Conservation (phyloP, 2,329 filamentous ascomycete species). For the Alternaria sp. region DNA sequence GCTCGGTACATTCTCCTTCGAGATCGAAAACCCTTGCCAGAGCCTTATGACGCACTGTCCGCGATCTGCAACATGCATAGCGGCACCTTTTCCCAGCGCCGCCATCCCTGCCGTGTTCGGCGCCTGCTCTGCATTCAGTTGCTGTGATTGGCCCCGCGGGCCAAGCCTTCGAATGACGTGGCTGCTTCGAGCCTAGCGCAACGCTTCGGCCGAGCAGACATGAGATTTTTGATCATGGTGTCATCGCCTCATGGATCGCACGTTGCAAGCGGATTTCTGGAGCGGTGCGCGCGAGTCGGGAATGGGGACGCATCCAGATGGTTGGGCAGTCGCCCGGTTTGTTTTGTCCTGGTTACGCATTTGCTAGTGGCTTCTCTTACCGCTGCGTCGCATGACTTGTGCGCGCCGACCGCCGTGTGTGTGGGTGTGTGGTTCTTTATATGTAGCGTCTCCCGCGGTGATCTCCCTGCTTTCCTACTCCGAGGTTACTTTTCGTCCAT, state of each 20-base stretch:
- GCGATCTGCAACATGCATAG: constrained; percentile 8
- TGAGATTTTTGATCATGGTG: constrained; percentile 21
- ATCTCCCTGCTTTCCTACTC: not conserved
- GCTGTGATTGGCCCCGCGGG: not conserved
- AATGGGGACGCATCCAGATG: constrained; percentile 3
- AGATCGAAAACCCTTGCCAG: not conserved
- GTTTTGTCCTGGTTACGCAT: constrained; percentile 3
- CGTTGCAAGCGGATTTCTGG: constrained; percentile 1
- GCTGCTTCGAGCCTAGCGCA: not conserved
- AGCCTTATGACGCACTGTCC: constrained; percentile 8
- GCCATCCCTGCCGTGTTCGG: not conserved
- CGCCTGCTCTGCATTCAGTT: not conserved
- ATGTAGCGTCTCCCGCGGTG: constrained; percentile 17
- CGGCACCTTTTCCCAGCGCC: not conserved
- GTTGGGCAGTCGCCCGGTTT: constrained; percentile 7
- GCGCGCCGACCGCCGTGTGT: not conserved
- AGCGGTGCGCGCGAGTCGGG: constrained; percentile 1
- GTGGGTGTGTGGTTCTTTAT: constrained; percentile 10
- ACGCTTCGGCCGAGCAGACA: constrained; percentile 17
- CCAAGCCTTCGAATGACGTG: not conserved
- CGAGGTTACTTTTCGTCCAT: constrained; percentile 1
- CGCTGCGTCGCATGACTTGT: constrained; percentile 6
- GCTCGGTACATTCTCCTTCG: constrained; percentile 1
- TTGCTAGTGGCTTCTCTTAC: not conserved
- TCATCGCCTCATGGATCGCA: constrained; percentile 16